Conservation (phyloP, 768 basidiomycete genomes). For the Kwoniella mangroviensis region DNA sequence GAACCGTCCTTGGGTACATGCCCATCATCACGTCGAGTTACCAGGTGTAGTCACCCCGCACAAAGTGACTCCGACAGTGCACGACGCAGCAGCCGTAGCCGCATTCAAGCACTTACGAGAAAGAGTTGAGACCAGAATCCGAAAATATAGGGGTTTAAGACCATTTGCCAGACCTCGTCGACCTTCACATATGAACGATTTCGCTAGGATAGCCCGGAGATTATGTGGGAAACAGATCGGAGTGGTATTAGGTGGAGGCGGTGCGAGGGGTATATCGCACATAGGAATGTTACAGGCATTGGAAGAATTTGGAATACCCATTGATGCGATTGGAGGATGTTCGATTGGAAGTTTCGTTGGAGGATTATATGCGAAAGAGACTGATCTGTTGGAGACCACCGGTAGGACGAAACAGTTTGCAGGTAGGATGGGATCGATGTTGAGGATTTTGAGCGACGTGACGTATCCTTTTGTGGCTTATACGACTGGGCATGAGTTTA, state of each 20-base stretch:
- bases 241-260: constrained; percentile 94
- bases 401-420: constrained; percentile 91
- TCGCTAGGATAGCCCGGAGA: constrained; percentile 84
- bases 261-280: constrained; percentile 84
- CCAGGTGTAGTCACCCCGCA: constrained; percentile 60
- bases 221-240: constrained; percentile 93
- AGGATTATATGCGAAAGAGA: constrained; percentile 92
- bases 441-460: constrained; percentile 91
- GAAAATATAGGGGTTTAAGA: constrained; percentile 76
- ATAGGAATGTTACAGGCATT: constrained; percentile 88
- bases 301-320: constrained; percentile 88
- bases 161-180: constrained; percentile 71
- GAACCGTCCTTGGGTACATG: constrained; percentile 95
- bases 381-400: constrained; percentile 80
- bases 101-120: constrained; percentile 92
- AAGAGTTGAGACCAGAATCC: constrained; percentile 84
- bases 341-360: constrained; percentile 87
- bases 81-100: constrained; percentile 84
- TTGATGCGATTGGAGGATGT: constrained; percentile 87
- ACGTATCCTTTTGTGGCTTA: constrained; percentile 91
- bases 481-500: constrained; percentile 69
- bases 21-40: constrained; percentile 89
- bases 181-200: constrained; percentile 84
- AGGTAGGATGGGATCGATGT: constrained; percentile 84
- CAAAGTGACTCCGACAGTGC: constrained; percentile 62